Base-by-base conservation (phyloP, 2,329 filamentous ascomycete genomes). In the Ceratocystis albifundus region DNA sequence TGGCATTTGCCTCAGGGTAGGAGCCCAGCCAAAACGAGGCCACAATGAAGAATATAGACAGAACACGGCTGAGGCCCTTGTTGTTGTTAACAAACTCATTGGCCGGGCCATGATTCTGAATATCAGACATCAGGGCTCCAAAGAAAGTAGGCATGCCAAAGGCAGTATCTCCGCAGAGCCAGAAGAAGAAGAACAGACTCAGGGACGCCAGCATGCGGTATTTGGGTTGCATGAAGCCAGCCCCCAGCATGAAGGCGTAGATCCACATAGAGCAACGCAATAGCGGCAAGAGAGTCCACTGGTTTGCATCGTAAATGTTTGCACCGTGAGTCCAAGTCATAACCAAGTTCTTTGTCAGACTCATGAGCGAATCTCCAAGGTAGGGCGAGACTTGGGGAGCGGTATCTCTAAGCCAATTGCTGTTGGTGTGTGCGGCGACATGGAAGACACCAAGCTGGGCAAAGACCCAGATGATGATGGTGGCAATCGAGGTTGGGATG, bases 101-200 rank as follows among this genome's bases (percentile, higher is more conserved):
- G 69, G 80, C 78, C 0, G 77, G 74, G 53, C 77, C 76, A 69
- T 79, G 74, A 71, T 82, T 80, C 68, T 83, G 80, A 46, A 86
- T 71, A 70, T 87, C 84, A 41, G 82, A 80, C 36, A 87, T 76
- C 71, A 86, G 82, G 70, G 83, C 83, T 68, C 84, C 84, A 67
- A 80, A 81, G 73, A 84, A 82, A 71, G 85, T 82, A 72, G 84
- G 84, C 74, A 82, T 80, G 62, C 80, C 80, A 68, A 82, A 82
- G 45, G 74, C 74, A 36, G 76, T 69, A 46, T 75, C 73, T 6
- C 69, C 69, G 28, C 74, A 74, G 22, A 70, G 73, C 67, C 77
- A 76, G 72, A 76, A 81, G 69, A 77, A 80, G 70, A 80, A 82
- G n/a, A 78, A 82, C 65, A 83, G 73, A 17, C 75, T 72, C 65